Evolutionary conservation across 306 rosid species (phyloP).

Genomic region (Cicer judaicum): DNA sequence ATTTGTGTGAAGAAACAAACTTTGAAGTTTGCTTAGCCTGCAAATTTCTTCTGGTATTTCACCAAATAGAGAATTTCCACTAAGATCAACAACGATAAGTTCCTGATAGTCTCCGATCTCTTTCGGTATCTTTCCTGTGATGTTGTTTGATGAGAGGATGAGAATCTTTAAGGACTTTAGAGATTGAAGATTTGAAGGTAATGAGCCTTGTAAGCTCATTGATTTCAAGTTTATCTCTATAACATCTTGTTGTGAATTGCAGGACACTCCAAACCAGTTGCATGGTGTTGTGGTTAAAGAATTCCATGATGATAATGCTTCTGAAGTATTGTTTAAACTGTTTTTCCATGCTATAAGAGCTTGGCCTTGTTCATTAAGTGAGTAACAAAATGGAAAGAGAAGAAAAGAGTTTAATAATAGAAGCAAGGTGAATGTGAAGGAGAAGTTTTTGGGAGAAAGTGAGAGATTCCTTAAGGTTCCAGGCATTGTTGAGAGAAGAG

Average conservation of each 20-base stretch:
- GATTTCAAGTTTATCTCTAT: slow-evolving; percentile 61
- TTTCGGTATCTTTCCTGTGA: slow-evolving; percentile 72
- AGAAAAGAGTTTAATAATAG: slow-evolving; percentile 57
- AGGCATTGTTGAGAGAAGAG: slow-evolving; percentile 87
- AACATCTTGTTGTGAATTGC: slow-evolving; percentile 70
- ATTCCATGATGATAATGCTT: slow-evolving; percentile 72
- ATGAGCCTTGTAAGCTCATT: slow-evolving; percentile 73
- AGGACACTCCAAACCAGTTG: slow-evolving; percentile 78
- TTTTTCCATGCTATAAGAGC: slow-evolving; percentile 86
- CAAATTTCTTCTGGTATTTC: slow-evolving; percentile 80
- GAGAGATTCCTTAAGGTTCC: slow-evolving; percentile 71
- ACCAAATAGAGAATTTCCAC: slow-evolving; percentile 71
- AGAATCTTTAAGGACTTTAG: slow-evolving; percentile 64
- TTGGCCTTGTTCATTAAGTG: slow-evolving; percentile 82
- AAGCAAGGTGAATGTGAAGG: slow-evolving; percentile 61
- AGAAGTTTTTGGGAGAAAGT: slow-evolving; percentile 68
- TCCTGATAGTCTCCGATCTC: slow-evolving; percentile 68
- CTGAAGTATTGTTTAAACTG: slow-evolving; percentile 59
- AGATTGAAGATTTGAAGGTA: slow-evolving; percentile 80
- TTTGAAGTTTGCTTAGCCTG: slow-evolving; percentile 62
- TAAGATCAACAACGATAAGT: slow-evolving; percentile 65
- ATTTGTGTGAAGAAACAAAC: slow-evolving; percentile 63
- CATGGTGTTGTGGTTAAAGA: slow-evolving; percentile 64
- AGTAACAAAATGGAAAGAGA: slow-evolving; percentile 62
- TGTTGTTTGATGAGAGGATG: slow-evolving; percentile 64